Base-by-base conservation (phyloP, 495 filamentous ascomycete species). In the Choiromyces venosus region DNA sequence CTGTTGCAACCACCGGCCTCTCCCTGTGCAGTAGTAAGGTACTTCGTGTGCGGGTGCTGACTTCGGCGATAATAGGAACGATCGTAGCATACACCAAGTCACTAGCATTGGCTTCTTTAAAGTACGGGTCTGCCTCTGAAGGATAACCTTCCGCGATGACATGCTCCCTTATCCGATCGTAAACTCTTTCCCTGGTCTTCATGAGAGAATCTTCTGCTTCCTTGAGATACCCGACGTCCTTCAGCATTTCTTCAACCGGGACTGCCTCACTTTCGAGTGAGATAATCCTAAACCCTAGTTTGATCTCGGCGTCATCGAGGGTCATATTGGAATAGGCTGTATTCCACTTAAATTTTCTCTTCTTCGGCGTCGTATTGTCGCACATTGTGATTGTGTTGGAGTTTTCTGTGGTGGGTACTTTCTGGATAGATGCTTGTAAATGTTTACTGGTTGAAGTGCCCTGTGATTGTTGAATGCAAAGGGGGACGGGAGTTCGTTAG, bases 41-140 rank as follows among this genome's bases (percentile, higher is more conserved):
- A 3, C 70, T 66, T 37, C 35, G 52, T n/a, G 74, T 76, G 8
- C 12, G 66, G 67, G 1, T 37, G 68, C 73, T 73, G 29, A 76
- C 37, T 38, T 67, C 21, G 14, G 14, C 29, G 52, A 76, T 37
- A 69, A 76, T 73, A 36, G 66, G 74, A 73, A 16, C 66, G 38
- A 73, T 73, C 37, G 35, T 70, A 1, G 66, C 44, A 56, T 69
- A 74, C 1, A 71, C 67, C 40, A 74, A 42, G 64, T 74, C 19
- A 74, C 70, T 74, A 33, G 73, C 70, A 65, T 73, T 76, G 5
- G 56, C 14, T 74, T 76, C 74, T 68, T 74, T 70, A 29, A 74
- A 76, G n/a, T 74, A 52, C 7, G 38, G 66, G 66, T 70, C 67
- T 37, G 8, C 71, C 66, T 76, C 71, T 56, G 52, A 67, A 70